Percentiles rank a stretch among this genome's conserved stretches.
Conservation (phyloP, 768 basidiomycete genomes). For the Amylocystis lapponica region DNA sequence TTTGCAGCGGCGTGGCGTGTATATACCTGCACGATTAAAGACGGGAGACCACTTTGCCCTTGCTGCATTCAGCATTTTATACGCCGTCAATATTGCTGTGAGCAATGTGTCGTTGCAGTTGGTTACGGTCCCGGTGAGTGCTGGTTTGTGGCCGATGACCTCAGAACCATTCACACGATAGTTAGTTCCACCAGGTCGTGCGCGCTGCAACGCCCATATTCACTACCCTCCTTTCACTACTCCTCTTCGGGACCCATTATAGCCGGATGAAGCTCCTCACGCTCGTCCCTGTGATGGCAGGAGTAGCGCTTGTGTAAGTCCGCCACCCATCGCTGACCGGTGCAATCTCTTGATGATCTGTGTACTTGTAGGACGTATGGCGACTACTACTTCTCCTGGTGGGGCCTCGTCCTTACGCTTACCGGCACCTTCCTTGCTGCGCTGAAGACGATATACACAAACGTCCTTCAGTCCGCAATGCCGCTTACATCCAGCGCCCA, state of each 20-base stretch:
- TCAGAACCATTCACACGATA: not conserved
- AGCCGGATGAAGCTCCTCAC: constrained; percentile 61
- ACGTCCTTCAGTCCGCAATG: constrained; percentile 53
- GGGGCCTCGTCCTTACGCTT: constrained; percentile 84
- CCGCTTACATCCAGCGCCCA: constrained; percentile 13
- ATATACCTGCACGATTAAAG: constrained; percentile 50
- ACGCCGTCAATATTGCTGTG: constrained; percentile 91
- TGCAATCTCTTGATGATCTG: not conserved
- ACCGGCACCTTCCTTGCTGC: constrained; percentile 90
- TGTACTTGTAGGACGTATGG: constrained; percentile 69
- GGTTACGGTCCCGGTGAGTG: constrained; percentile 83
- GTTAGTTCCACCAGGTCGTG: constrained; percentile 97
- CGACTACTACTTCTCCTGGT: constrained; percentile 86
- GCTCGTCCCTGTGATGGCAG: constrained; percentile 79
- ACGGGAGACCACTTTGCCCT: constrained; percentile 54
- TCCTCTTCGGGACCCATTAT: constrained; percentile 59
- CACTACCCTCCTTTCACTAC: constrained; percentile 70
- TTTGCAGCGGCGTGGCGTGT: constrained; percentile 52
- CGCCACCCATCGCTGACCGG: not conserved
- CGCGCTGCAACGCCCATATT: constrained; percentile 91
- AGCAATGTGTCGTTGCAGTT: constrained; percentile 87
- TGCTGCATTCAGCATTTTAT: constrained; percentile 79
- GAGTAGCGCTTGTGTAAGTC: constrained; percentile 86
- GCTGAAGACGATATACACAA: constrained; percentile 89
- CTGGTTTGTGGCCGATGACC: not conserved